Conservation (phyloP, 257 asterid species). For the Ocimum tenuiflorum region DNA sequence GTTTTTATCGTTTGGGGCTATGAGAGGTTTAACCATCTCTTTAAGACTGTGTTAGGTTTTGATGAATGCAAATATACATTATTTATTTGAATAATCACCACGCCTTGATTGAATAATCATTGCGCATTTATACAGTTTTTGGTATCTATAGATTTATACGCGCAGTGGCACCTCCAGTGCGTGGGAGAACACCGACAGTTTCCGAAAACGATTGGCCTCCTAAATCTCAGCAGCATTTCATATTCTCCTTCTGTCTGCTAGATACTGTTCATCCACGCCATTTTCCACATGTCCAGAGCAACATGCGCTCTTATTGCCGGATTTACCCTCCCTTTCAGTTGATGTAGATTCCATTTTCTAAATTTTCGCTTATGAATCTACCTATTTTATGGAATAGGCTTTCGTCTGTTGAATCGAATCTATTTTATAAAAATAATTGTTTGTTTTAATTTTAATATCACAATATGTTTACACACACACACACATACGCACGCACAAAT, state of each 20-base stretch:
- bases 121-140: neutral
- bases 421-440: no score
- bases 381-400: no score
- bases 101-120: slow-evolving; percentile 17
- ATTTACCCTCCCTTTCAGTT: no score
- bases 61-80: neutral
- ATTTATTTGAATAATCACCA: slow-evolving; percentile 7
- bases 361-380: no score
- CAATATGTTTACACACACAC: no score
- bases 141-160: slow-evolving; percentile 16
- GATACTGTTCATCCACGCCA: no score
- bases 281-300: no score
- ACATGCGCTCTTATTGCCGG: no score
- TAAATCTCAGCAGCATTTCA: slow-evolving; percentile 2
- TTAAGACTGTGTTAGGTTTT: neutral
- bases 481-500: no score
- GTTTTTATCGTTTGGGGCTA: slow-evolving; percentile 22
- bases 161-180: slow-evolving; percentile 15
- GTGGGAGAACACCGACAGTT: slow-evolving; percentile 44
- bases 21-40: slow-evolving; percentile 1
- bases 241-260: neutral
- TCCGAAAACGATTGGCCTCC: slow-evolving; percentile 27
- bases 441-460: no score
- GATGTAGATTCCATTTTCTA: no score
- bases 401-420: no score